These are phyloP conservation scores for Hydnomerulius pinastri DNA, from an alignment of 768 basidiomycete genomes.

Conservation along the genomic window DNA sequence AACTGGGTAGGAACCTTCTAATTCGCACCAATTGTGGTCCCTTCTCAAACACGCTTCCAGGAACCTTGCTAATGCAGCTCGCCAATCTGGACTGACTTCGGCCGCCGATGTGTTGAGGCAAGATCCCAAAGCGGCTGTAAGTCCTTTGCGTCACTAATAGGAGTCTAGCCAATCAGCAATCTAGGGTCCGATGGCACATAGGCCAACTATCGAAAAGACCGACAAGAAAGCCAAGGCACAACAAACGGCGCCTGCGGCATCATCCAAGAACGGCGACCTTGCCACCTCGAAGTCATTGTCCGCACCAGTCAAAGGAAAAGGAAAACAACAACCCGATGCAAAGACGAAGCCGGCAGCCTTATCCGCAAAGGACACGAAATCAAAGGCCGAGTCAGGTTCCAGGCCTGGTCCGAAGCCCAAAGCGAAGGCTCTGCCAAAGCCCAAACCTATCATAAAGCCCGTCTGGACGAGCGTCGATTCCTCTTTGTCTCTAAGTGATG, in stretches of 20 bases:
- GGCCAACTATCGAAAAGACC: conserved; percentile 11
- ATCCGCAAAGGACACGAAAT: conserved; percentile 6
- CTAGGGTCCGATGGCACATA: conserved; percentile 31
- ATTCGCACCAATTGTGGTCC: neutral
- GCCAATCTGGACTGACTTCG: conserved; percentile 39
- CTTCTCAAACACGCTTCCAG: conserved; percentile 25
- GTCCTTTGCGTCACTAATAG: conserved; percentile 6
- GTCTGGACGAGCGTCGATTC: conserved; percentile 55
- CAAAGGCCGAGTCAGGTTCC: conserved; percentile 15
- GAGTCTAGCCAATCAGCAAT: conserved; percentile 9
- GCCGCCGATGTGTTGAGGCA: conserved; percentile 39
- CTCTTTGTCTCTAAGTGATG: conserved; percentile 45
- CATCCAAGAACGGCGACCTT: conserved; percentile 3
- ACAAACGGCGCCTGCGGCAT: conserved; percentile 1
- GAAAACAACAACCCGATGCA: conserved; percentile 9
- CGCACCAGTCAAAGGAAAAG: conserved; percentile 8
- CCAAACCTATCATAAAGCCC: conserved; percentile 45
- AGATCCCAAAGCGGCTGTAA: conserved; percentile 35
- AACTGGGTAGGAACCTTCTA: conserved; percentile 48
- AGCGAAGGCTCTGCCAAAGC: conserved; percentile 29
- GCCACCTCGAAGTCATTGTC: conserved; percentile 9
- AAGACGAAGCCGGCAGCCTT: conserved; percentile 6
- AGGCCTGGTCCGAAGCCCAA: conserved; percentile 22
- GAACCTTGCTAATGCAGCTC: conserved; percentile 40
- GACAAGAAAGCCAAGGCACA: conserved; percentile 20